phyloP scores from a whole-genome alignment of 2,329 filamentous ascomycete species.

The Beauveria scarabaeidicola region DNA sequence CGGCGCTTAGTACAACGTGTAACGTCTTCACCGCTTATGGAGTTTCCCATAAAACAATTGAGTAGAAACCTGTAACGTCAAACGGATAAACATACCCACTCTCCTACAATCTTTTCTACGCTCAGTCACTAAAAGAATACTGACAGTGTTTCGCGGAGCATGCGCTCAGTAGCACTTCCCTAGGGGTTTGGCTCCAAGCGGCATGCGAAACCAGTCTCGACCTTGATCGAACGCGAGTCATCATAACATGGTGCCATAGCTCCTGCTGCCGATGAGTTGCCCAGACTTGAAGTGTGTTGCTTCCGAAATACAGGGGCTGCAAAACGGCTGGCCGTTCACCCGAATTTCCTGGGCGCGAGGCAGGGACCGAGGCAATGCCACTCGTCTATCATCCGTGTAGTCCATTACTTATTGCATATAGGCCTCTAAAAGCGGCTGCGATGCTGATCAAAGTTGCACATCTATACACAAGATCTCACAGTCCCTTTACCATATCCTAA shows the following conservation, averaged over 20 bases:
- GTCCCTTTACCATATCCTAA: background rate
- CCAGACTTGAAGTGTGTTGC: background rate
- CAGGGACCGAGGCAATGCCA: background rate
- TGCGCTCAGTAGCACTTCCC: background rate
- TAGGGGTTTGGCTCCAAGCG: background rate
- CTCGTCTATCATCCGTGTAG: background rate
- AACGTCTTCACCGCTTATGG: background rate
- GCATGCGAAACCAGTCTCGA: background rate
- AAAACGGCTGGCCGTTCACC: background rate
- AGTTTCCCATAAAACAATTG: background rate
- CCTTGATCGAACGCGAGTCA: background rate
- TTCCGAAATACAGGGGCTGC: background rate
- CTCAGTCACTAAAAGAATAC: background rate
- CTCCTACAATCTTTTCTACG: background rate
- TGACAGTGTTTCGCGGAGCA: background rate
- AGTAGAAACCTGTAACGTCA: background rate
- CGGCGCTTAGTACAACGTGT: background rate
- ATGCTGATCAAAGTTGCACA: background rate
- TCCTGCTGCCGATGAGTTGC: background rate
- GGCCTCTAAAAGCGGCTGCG: no score
- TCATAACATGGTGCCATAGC: background rate
- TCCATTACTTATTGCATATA: background rate
- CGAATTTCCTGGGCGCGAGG: background rate
- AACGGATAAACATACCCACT: background rate
- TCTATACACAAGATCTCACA: background rate